Conservation (phyloP, 2,329 filamentous ascomycete genomes). For the Aspergillus fijiensis region DNA sequence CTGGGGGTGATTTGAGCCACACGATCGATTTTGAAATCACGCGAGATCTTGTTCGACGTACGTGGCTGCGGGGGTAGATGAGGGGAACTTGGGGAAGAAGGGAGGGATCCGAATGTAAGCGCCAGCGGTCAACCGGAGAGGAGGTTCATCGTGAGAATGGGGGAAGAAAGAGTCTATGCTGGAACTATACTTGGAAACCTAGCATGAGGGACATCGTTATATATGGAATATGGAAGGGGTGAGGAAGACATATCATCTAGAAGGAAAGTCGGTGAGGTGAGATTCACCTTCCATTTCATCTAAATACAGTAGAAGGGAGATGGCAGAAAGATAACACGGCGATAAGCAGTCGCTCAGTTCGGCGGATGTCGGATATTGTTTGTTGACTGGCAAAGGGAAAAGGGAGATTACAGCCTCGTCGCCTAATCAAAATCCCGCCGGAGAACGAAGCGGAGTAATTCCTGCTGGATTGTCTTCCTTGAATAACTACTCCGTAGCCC, state of each 20-base stretch:
- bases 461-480: neutral
- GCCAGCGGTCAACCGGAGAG: neutral
- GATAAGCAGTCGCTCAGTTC: neutral
- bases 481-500: neutral
- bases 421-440: neutral
- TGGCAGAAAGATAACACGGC: neutral
- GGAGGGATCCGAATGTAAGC: slow-evolving; percentile 15
- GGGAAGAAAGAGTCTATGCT: neutral
- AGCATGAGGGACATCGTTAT: neutral
- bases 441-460: neutral
- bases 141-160: neutral
- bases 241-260: neutral
- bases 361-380: neutral
- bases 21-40: slow-evolving; percentile 9
- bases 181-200: neutral
- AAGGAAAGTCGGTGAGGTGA: neutral
- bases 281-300: neutral
- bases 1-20: neutral
- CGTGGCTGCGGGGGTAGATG: slow-evolving; percentile 4
- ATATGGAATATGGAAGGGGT: neutral
- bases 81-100: neutral
- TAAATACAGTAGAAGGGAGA: neutral
- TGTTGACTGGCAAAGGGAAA: neutral
- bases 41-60: slow-evolving; percentile 11
- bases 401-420: neutral